Evolutionary conservation across 768 basidiomycete species (phyloP).

Genomic region (Russula lepida): DNA sequence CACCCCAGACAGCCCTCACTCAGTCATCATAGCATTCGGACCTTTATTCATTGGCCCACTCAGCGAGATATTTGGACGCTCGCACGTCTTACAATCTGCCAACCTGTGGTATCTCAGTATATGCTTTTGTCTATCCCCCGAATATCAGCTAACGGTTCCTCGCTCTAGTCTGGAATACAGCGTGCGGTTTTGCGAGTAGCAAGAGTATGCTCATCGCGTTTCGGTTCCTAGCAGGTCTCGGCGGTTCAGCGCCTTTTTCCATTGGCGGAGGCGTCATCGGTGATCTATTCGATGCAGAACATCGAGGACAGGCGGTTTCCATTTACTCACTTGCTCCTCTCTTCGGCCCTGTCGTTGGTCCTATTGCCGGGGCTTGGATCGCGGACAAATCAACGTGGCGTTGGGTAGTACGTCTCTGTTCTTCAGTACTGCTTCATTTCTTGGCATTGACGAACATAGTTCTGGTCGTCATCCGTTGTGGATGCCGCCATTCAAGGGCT

Average conservation of each 20-base stretch:
- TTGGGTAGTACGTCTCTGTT: constrained; percentile 44
- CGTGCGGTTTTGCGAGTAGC: constrained; percentile 49
- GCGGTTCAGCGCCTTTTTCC: constrained; percentile 61
- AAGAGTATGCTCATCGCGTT: constrained; percentile 54
- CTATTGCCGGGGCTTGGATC: constrained; percentile 60
- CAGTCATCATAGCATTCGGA: constrained; percentile 39
- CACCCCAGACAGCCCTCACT: not conserved
- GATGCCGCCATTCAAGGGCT: constrained; percentile 45
- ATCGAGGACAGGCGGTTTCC: constrained; percentile 58
- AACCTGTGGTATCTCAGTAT: constrained; percentile 63
- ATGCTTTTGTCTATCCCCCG: not conserved
- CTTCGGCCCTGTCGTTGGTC: constrained; percentile 53
- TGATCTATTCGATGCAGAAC: constrained; percentile 54
- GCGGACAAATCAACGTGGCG: constrained; percentile 58
- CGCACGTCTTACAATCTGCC: constrained; percentile 48
- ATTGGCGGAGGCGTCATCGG: constrained; percentile 45
- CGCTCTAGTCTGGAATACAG: constrained; percentile 47
- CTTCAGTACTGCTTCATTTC: too few species aligned
- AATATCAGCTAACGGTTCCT: not conserved
- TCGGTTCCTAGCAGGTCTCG: constrained; percentile 60
- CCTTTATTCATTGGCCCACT: constrained; percentile 48
- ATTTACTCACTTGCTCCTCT: constrained; percentile 42
- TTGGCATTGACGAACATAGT: constrained; percentile 30
- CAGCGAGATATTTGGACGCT: constrained; percentile 64
- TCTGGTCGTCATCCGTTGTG: constrained; percentile 60